Percentiles rank a stretch among this genome's conserved stretches.
These are phyloP conservation scores for Priceomyces fermenticarens DNA, from an alignment of 805 yeast genomes.

Conservation along the genomic window DNA sequence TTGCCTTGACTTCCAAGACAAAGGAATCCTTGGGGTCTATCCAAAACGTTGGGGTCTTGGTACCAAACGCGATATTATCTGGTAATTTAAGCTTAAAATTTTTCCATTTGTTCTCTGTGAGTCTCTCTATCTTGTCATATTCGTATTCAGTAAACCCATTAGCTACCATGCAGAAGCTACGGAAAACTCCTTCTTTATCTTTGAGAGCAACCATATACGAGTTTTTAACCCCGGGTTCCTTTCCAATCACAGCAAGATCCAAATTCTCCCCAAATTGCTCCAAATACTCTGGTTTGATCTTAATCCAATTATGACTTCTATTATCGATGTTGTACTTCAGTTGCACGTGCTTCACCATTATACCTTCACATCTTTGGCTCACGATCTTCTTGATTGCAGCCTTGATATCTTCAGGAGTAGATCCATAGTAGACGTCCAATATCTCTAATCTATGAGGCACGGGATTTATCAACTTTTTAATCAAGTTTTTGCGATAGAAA, in stretches of 20 bases:
- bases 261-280: constrained; percentile 83
- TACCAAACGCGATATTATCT: constrained; percentile 48
- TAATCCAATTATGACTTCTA: constrained; percentile 71
- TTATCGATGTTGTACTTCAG: constrained; percentile 61
- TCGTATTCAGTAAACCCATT: constrained; percentile 76
- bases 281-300: constrained; percentile 87
- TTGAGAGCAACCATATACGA: constrained; percentile 74
- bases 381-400: constrained; percentile 57
- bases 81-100: constrained; percentile 41
- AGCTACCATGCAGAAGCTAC: constrained; percentile 75
- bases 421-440: constrained; percentile 37
- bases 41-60: constrained; percentile 67
- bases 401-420: constrained; percentile 51
- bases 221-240: constrained; percentile 66
- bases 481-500: constrained; percentile 50
- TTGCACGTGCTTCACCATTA: constrained; percentile 65
- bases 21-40: constrained; percentile 74
- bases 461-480: constrained; percentile 45
- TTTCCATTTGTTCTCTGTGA: constrained; percentile 63
- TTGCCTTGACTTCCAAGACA: constrained; percentile 79
- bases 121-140: constrained; percentile 53
- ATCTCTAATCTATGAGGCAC: constrained; percentile 50
- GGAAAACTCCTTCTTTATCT: constrained; percentile 43
- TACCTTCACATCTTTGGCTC: constrained; percentile 70
- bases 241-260: constrained; percentile 79